Evolutionary conservation across 108 stramenopile genomes (phyloP).

Genomic region (Phaeodactylum tricornutum): DNA sequence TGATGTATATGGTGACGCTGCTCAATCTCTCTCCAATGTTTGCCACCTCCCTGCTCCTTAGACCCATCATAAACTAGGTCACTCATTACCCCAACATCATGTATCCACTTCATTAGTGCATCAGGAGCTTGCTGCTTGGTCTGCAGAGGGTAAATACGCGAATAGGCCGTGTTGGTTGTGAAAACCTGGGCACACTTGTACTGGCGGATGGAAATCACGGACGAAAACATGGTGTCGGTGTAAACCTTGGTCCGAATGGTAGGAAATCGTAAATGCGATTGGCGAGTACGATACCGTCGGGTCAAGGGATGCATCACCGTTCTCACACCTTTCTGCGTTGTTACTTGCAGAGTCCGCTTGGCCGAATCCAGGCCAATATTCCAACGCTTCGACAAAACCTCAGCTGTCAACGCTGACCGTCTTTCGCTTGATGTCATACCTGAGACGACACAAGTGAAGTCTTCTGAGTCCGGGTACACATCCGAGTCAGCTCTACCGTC

Average conservation of each 20-base stretch:
- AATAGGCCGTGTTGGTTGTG: not conserved
- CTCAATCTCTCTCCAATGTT: not conserved
- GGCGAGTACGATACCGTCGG: not conserved
- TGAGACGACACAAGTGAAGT: too few relatives aligned
- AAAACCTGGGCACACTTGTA: not conserved
- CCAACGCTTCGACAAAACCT: not conserved
- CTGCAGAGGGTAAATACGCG: not conserved
- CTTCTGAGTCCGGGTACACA: too few relatives aligned
- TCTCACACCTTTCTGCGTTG: slow-evolving; percentile 22
- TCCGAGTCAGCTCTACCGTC: too few relatives aligned
- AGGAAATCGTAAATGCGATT: not conserved
- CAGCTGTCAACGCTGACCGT: not conserved
- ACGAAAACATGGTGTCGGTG: not conserved
- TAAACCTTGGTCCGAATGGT: not conserved
- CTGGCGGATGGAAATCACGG: not conserved
- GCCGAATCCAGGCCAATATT: slow-evolving; percentile 13
- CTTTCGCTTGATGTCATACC: not conserved
- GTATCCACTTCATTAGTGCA: not conserved
- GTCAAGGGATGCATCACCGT: not conserved
- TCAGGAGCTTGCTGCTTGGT: not conserved
- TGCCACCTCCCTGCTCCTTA: not conserved
- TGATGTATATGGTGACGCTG: not conserved
- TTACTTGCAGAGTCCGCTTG: slow-evolving; percentile 2
- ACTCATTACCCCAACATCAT: not conserved
- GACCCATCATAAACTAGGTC: not conserved